A percentile compares a stretch with the other conserved stretches of the same genome.
Evolutionary conservation across 2,329 filamentous ascomycete genomes (phyloP).

Genomic region (Aspergillus ruber): DNA sequence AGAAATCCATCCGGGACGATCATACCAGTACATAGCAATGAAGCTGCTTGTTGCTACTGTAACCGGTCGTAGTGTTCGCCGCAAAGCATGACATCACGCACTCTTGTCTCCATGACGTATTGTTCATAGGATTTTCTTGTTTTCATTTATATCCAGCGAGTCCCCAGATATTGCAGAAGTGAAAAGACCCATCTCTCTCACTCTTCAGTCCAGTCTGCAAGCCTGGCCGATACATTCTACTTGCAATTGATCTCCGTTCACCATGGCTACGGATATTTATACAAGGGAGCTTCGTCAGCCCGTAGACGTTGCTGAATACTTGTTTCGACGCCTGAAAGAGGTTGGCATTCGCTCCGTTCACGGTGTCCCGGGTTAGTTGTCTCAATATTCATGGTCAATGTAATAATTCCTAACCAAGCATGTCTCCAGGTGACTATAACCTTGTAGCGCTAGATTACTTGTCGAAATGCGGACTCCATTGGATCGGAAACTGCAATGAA

Average conservation of each 20-base stretch:
- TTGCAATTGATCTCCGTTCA: background rate
- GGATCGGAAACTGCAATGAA: constrained; percentile 59
- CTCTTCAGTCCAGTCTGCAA: background rate
- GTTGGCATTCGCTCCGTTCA: constrained; percentile 46
- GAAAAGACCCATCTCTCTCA: background rate
- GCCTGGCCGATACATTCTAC: background rate
- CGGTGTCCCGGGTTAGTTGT: constrained; percentile 48
- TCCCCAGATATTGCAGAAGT: too few relatives aligned
- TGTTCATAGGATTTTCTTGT: background rate
- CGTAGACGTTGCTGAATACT: constrained; percentile 43
- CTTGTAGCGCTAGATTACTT: constrained; percentile 56
- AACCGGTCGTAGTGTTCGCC: background rate
- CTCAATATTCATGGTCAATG: constrained; percentile 9
- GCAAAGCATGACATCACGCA: constrained; percentile 17
- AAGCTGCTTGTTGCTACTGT: background rate
- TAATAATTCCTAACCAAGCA: constrained; percentile 1
- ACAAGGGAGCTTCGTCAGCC: constrained; percentile 39
- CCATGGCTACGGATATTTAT: constrained; percentile 36
- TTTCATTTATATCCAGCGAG: background rate
- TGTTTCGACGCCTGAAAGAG: constrained; percentile 45
- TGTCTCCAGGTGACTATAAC: constrained; percentile 56
- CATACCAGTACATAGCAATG: background rate
- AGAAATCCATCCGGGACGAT: background rate
- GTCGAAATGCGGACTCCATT: constrained; percentile 47
- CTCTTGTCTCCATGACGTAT: constrained; percentile 13